Evolutionary conservation across 2,329 filamentous ascomycete species (phyloP).

Genomic region (Emmonsiellopsis sp.): DNA sequence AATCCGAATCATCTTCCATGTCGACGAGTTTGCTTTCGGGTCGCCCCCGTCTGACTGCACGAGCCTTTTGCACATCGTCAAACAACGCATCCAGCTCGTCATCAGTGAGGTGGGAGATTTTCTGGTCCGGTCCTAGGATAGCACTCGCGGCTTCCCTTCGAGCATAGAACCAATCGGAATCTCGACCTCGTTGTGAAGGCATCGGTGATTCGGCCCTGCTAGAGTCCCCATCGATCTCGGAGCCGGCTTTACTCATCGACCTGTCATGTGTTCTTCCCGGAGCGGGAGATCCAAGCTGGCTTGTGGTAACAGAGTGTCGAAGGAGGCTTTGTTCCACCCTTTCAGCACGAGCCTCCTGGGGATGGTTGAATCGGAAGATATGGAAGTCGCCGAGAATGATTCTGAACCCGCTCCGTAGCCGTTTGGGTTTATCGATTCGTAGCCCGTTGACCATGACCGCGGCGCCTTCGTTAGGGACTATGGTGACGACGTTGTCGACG

Average conservation of each 20-base stretch:
- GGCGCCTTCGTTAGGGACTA: constrained; percentile 82
- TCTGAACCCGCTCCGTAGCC: constrained; percentile 83
- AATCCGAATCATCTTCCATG: constrained; percentile 72
- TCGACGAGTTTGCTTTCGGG: constrained; percentile 48
- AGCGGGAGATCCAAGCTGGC: constrained; percentile 56
- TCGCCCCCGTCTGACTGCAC: constrained; percentile 69
- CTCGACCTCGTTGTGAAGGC: constrained; percentile 56
- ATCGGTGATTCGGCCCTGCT: constrained; percentile 74
- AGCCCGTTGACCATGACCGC: constrained; percentile 97
- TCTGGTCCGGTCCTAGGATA: constrained; percentile 82
- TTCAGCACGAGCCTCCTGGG: constrained; percentile 88
- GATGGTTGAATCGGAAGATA: constrained; percentile 94
- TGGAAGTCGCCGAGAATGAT: constrained; percentile 97
- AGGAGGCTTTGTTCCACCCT: constrained; percentile 79
- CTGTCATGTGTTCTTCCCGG: constrained; percentile 64
- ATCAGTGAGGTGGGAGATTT: constrained; percentile 80
- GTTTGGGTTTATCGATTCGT: constrained; percentile 74
- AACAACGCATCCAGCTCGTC: constrained; percentile 90
- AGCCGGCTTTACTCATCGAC: constrained; percentile 67
- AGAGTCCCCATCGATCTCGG: constrained; percentile 63
- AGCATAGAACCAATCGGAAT: constrained; percentile 92
- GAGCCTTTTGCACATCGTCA: constrained; percentile 82
- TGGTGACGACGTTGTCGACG: constrained; percentile 80
- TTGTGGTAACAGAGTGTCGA: constrained; percentile 65
- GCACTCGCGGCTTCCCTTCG: constrained; percentile 87